Conservation (phyloP, 768 basidiomycete genomes). For the Termitomyces sp. region DNA sequence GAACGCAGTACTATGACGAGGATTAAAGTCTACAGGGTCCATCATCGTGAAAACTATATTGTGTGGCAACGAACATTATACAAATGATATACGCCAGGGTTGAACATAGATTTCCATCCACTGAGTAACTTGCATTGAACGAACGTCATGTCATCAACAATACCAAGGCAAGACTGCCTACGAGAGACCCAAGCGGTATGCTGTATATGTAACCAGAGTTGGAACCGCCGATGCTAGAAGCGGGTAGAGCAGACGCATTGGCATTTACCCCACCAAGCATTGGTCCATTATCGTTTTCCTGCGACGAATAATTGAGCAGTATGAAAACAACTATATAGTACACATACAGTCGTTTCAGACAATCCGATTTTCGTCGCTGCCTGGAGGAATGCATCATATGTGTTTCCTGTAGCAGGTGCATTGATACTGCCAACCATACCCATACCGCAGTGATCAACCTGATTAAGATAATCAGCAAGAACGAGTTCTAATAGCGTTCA, state of each 20-base stretch:
- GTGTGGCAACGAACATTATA: not conserved
- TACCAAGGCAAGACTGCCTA: not conserved
- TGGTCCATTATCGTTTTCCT: conserved; percentile 34
- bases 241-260: conserved; percentile 27
- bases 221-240: conserved; percentile 3
- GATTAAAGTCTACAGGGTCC: not conserved
- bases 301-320: not conserved
- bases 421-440: conserved; percentile 53
- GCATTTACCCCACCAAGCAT: conserved; percentile 38
- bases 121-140: not conserved
- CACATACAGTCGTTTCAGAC: conserved; percentile 27
- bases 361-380: conserved; percentile 33
- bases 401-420: conserved; percentile 40
- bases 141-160: not conserved
- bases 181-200: conserved; percentile 1
- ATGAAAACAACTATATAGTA: not conserved
- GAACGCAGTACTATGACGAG: not conserved
- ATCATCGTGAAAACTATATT: not conserved
- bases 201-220: not conserved
- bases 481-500: not conserved
- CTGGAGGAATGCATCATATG: conserved; percentile 33
- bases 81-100: not conserved
- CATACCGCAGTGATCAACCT: conserved; percentile 37
- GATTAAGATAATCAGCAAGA: conserved; percentile 4
- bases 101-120: not conserved